Percentiles rank a stretch among this genome's conserved stretches.
These are phyloP conservation scores for Isabelozyma pseudorhagii DNA, from an alignment of 805 yeast genomes.

Conservation along the genomic window DNA sequence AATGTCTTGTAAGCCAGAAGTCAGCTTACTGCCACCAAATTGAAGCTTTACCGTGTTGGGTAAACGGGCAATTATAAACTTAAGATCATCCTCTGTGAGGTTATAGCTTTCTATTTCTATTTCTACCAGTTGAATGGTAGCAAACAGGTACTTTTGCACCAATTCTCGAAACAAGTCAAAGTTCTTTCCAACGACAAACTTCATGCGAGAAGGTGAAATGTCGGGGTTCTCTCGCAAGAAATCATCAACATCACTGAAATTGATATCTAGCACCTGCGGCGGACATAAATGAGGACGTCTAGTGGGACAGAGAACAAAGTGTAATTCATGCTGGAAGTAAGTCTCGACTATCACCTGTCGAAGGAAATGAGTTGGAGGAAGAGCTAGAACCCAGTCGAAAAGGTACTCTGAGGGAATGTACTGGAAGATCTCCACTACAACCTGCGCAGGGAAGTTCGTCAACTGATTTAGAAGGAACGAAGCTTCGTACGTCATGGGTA, in stretches of 20 bases:
- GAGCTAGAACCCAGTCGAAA: slow-evolving; percentile 19
- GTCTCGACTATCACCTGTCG: slow-evolving; percentile 20
- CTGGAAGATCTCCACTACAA: slow-evolving; percentile 13
- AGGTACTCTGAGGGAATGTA: slow-evolving; percentile 18
- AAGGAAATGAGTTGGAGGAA: slow-evolving; percentile 7
- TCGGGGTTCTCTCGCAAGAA: slow-evolving; percentile 26
- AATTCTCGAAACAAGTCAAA: slow-evolving; percentile 23
- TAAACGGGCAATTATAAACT: slow-evolving; percentile 16
- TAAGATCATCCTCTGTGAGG: slow-evolving; percentile 15
- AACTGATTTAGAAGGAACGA: slow-evolving; percentile 7
- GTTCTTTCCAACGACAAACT: slow-evolving; percentile 29
- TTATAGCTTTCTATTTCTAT: slow-evolving; percentile 25
- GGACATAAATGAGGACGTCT: slow-evolving; percentile 14
- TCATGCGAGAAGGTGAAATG: slow-evolving; percentile 22
- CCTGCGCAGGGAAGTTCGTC: slow-evolving; percentile 18
- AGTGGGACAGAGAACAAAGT: slow-evolving; percentile 30
- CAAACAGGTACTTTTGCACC: slow-evolving; percentile 13
- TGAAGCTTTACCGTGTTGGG: slow-evolving; percentile 28
- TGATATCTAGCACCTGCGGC: slow-evolving; percentile 1
- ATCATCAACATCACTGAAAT: slow-evolving; percentile 29
- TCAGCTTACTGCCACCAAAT: slow-evolving; percentile 18
- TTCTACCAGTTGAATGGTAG: slow-evolving; percentile 15
- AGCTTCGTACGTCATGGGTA: neutral
- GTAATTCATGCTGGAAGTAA: slow-evolving; percentile 28
- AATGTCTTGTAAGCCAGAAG: neutral